phyloP scores from a whole-genome alignment of 2,329 filamentous ascomycete genomes.

The Bipolaris bicolor region DNA sequence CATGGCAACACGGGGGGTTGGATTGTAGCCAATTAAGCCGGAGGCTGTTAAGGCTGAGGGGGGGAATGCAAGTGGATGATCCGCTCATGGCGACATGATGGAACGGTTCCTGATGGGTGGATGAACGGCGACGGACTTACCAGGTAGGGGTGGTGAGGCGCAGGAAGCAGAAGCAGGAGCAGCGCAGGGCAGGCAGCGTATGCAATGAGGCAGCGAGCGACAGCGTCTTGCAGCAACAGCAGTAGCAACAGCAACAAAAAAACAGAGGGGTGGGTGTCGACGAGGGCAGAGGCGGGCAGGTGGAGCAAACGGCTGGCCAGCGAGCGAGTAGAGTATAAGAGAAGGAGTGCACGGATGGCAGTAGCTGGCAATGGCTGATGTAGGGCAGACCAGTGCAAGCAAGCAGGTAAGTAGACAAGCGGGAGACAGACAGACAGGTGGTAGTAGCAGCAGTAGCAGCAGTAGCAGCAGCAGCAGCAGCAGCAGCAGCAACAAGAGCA shows the following conservation, averaged over 20 bases:
- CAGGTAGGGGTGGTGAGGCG: conserved; percentile 18
- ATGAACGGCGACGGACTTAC: conserved; percentile 17
- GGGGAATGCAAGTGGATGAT: too few species aligned
- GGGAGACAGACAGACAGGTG: too few species aligned
- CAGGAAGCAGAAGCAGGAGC: conserved; percentile 4
- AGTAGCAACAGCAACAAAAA: not conserved
- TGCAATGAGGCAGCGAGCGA: conserved; percentile 14
- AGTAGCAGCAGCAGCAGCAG: too few species aligned
- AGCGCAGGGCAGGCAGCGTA: not conserved
- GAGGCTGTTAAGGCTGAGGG: too few species aligned
- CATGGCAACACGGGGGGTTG: not conserved
- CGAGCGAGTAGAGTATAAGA: conserved; percentile 16
- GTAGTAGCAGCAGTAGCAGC: too few species aligned
- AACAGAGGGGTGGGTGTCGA: not conserved
- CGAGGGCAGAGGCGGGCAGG: conserved; percentile 6
- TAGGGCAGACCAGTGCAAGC: not conserved
- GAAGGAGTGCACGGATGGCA: conserved; percentile 17
- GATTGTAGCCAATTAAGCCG: not conserved
- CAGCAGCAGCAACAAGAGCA: too few species aligned
- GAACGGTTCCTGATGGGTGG: not conserved
- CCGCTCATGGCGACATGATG: not conserved
- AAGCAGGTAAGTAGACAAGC: too few species aligned
- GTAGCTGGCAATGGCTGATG: not conserved
- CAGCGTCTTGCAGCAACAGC: conserved; percentile 4
- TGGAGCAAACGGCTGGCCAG: conserved; percentile 6